Base-by-base conservation (phyloP, 176 grass and related monocot genomes). In the Panicum miliaceum region DNA sequence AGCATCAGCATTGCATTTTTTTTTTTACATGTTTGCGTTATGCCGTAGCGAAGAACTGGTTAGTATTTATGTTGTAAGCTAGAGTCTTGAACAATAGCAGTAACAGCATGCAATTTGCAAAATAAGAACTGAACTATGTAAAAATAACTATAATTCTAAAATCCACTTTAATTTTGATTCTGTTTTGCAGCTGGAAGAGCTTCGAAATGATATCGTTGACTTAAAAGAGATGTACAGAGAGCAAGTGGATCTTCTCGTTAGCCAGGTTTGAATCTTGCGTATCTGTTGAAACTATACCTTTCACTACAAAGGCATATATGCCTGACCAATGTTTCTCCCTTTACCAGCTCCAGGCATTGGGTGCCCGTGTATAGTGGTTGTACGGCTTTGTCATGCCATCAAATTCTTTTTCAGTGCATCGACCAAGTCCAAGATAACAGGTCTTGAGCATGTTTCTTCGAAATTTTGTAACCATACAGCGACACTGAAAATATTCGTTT, bases 211-310 rank as follows among this genome's bases (percentile, higher is more conserved):
- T 81, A 96, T 99, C 61, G 84, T 99, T 76, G 97, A 99, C 88
- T 84, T 99, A 26, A 99, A 99, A 85, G 97, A 99, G 66, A 99
- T 99, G 97, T 99, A 99, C 79, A 86, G 91, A 84, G 97, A 99
- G 77, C 97, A 99, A 94, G 97, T 99, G 38, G 93, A 96, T 96
- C 91, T 99, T 81, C 97, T 99, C 72, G 97, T 99, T 81, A 99
- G 94, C 90, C 94, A 92, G 97, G 97, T 97, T 91, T 84, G 85
- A 76, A 83, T 1, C 29, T 25, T 75, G 2, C 48, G 20, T 76
- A 67, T 43, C n/a, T 4, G 25, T 42, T 56, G 56, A 27, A 83
- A 50, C 22, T 73, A 5, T 7, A n/a, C 2, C 12, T 71, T 25
- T 51, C 3, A 9, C 57, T 65, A 3, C 23, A 22, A 27, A 76